phyloP scores from a whole-genome alignment of 371 early-diverging fungal genomes.

The Umbelopsis sp. region DNA sequence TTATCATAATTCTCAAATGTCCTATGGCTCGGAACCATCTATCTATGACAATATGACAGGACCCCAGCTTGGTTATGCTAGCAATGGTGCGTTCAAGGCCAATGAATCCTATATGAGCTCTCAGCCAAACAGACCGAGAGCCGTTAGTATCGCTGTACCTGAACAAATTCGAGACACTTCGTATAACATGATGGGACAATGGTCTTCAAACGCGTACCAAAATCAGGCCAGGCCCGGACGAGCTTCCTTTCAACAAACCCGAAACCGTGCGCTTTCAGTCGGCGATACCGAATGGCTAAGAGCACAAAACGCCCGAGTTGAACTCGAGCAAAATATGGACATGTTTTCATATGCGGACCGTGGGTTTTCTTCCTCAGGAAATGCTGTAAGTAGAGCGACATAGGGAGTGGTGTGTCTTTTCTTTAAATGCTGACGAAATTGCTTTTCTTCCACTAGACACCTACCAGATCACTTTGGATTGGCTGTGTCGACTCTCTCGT shows the following conservation, averaged over 20 bases:
- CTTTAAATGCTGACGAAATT: neutral
- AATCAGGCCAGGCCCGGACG: neutral
- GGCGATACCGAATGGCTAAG: constrained; percentile 15
- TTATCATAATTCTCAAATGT: neutral
- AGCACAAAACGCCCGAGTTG: constrained; percentile 6
- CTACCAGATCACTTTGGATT: constrained; percentile 66
- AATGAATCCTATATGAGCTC: neutral
- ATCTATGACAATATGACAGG: neutral
- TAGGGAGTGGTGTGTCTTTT: neutral
- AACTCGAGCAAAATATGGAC: constrained; percentile 5
- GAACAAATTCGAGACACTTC: neutral
- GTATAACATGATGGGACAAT: constrained; percentile 5
- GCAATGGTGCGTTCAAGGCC: neutral
- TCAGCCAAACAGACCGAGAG: constrained; percentile 5
- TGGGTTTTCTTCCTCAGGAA: neutral
- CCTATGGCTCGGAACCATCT: neutral
- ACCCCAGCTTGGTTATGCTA: neutral
- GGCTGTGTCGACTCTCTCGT: constrained; percentile 80
- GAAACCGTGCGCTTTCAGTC: constrained; percentile 4
- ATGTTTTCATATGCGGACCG: neutral
- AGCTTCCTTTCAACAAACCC: neutral
- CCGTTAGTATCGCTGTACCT: constrained; percentile 5
- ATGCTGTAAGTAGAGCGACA: constrained; percentile 2
- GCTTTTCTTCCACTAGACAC: constrained; percentile 14
- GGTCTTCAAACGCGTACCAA: neutral